phyloP scores from a whole-genome alignment of 1,284 basidiomycete species.

The Exobasidium rhododendri region DNA sequence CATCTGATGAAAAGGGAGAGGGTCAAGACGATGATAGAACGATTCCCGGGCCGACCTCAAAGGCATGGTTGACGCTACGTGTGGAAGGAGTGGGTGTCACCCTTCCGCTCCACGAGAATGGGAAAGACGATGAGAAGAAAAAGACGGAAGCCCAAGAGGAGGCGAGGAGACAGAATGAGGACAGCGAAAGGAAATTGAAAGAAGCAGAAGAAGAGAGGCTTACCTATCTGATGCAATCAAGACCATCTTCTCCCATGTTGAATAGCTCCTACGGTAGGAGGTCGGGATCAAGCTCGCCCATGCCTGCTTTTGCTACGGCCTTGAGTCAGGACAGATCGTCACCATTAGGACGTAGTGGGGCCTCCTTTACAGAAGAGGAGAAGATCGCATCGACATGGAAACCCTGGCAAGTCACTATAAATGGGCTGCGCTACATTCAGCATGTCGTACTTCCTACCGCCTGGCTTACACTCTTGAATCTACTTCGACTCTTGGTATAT shows the following conservation, averaged over 20 bases:
- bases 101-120: constrained; percentile 22
- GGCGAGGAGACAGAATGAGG: neutral
- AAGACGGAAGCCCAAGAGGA: constrained; percentile 3
- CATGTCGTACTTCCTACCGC: constrained; percentile 19
- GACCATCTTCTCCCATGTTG: neutral
- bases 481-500: constrained; percentile 30
- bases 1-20: neutral
- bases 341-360: constrained; percentile 13
- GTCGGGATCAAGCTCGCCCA: neutral
- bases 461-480: constrained; percentile 15
- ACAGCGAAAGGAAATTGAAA: neutral
- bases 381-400: too few species aligned
- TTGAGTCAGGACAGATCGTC: neutral
- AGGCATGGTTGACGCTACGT: constrained; percentile 29
- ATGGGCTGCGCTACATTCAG: too few species aligned
- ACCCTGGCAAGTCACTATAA: too few species aligned
- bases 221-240: constrained; percentile 1
- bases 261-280: neutral
- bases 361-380: constrained; percentile 21
- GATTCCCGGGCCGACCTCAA: neutral
- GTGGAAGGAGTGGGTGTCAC: constrained; percentile 39
- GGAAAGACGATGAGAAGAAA: constrained; percentile 2
- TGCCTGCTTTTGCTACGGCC: constrained; percentile 12
- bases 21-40: neutral
- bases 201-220: constrained; percentile 19